These are phyloP conservation scores for Macadamia tetraphylla DNA, from an alignment of 164 flowering plant species.

Conservation along the genomic window DNA sequence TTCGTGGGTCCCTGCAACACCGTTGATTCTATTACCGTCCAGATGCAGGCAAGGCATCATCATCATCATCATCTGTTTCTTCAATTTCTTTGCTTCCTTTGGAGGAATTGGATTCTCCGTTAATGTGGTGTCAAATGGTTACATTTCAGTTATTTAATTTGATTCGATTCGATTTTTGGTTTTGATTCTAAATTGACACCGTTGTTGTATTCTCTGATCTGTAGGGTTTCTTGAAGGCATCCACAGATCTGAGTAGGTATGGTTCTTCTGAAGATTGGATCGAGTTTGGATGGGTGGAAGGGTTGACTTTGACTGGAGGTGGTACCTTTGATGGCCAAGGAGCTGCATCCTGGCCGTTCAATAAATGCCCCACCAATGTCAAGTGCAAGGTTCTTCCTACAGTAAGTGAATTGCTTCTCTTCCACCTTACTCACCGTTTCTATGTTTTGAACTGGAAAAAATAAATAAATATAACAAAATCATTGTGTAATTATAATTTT, in stretches of 20 bases:
- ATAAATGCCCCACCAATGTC: constrained; percentile 29
- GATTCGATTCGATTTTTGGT: too few species aligned
- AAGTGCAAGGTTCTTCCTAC: constrained; percentile 48
- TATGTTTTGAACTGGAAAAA: too few species aligned
- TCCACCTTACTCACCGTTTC: too few species aligned
- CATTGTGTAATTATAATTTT: too few species aligned
- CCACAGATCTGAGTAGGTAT: constrained; percentile 33
- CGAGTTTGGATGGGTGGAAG: constrained; percentile 41
- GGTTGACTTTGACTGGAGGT: constrained; percentile 51
- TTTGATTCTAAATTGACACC: too few species aligned
- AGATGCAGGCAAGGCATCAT: constrained; percentile 23
- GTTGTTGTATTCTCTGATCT: background rate
- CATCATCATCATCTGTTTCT: too few species aligned
- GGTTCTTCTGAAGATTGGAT: constrained; percentile 43
- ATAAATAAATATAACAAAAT: too few species aligned
- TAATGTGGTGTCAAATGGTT: too few species aligned
- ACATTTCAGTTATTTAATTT: too few species aligned
- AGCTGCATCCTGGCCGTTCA: constrained; percentile 51
- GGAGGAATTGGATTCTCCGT: too few species aligned
- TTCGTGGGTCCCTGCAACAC: constrained; percentile 58
- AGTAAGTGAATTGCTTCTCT: constrained; percentile 23
- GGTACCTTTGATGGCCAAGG: constrained; percentile 80
- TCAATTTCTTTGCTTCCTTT: too few species aligned
- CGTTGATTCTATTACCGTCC: constrained; percentile 28
- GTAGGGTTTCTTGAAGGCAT: constrained; percentile 57